Percentiles rank a stretch among this genome's conserved stretches.
These are phyloP conservation scores for Durio zibethinus DNA, from an alignment of 345 rosid genomes.

Conservation along the genomic window DNA sequence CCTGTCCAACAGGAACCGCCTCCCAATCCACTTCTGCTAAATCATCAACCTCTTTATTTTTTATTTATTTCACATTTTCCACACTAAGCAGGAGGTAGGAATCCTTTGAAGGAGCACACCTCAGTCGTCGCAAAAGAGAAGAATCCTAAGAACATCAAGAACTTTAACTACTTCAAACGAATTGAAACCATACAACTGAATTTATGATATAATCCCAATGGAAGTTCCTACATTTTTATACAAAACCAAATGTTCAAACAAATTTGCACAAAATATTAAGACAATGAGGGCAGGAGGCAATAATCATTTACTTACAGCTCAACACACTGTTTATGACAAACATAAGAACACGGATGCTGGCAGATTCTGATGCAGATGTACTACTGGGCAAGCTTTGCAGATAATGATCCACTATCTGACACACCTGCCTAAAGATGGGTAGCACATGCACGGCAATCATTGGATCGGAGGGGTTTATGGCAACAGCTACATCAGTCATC, in stretches of 20 bases:
- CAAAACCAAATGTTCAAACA: constrained; percentile 29
- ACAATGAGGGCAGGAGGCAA: background rate
- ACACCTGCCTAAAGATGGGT: constrained; percentile 66
- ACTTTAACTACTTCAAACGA: constrained; percentile 25
- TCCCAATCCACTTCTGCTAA: no score
- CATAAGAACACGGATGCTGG: constrained; percentile 53
- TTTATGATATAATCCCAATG: background rate
- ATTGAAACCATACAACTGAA: constrained; percentile 15
- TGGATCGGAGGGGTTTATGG: constrained; percentile 55
- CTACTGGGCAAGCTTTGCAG: constrained; percentile 40
- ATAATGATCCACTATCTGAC: constrained; percentile 49
- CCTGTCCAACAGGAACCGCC: no score
- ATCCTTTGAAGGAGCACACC: no score
- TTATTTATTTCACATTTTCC: background rate
- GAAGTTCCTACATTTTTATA: constrained; percentile 32
- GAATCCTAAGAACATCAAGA: background rate
- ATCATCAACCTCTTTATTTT: no score
- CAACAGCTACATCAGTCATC: constrained; percentile 70
- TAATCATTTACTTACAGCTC: constrained; percentile 51
- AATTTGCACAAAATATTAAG: constrained; percentile 27
- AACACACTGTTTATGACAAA: constrained; percentile 53
- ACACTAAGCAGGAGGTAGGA: no score
- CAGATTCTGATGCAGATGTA: constrained; percentile 36
- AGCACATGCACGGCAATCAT: constrained; percentile 50
- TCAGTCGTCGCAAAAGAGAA: no score